These are phyloP conservation scores for Penicillium verhagenii DNA, from an alignment of 495 filamentous ascomycete genomes.

Conservation along the genomic window DNA sequence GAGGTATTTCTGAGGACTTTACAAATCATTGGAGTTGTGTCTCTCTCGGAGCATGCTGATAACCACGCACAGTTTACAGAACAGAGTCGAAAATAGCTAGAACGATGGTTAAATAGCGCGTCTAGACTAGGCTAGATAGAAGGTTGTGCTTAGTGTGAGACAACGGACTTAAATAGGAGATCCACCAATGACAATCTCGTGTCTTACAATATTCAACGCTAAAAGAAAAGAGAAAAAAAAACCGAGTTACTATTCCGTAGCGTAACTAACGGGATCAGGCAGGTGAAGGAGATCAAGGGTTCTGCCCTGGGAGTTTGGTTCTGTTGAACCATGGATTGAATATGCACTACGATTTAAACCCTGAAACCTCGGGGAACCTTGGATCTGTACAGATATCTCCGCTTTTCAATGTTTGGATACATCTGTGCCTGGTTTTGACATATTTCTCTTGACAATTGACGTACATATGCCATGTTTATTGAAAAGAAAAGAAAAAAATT, in stretches of 20 bases:
- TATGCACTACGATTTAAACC: no score
- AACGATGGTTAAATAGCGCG: background rate
- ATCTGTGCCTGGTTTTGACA: background rate
- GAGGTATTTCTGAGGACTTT: background rate
- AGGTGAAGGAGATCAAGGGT: slow-evolving; percentile 2
- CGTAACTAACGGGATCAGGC: slow-evolving; percentile 1
- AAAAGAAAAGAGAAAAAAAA: background rate
- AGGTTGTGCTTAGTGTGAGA: no score
- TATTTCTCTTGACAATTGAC: background rate
- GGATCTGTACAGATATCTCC: no score
- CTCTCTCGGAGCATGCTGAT: background rate
- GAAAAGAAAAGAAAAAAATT: no score
- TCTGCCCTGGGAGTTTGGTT: background rate
- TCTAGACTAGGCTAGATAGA: background rate
- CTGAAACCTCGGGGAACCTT: no score
- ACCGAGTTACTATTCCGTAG: no score
- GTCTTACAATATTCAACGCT: background rate
- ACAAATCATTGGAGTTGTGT: background rate
- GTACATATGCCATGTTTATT: background rate
- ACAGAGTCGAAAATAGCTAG: background rate
- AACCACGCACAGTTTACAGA: background rate
- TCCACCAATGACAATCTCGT: background rate
- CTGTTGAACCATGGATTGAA: slow-evolving; percentile 2
- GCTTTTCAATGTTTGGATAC: no score
- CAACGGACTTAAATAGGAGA: background rate